Percentiles rank a stretch among this genome's conserved stretches.
These are phyloP conservation scores for Stramenopiles sp. DNA, from an alignment of 352 stramenopile species.

Conservation along the genomic window DNA sequence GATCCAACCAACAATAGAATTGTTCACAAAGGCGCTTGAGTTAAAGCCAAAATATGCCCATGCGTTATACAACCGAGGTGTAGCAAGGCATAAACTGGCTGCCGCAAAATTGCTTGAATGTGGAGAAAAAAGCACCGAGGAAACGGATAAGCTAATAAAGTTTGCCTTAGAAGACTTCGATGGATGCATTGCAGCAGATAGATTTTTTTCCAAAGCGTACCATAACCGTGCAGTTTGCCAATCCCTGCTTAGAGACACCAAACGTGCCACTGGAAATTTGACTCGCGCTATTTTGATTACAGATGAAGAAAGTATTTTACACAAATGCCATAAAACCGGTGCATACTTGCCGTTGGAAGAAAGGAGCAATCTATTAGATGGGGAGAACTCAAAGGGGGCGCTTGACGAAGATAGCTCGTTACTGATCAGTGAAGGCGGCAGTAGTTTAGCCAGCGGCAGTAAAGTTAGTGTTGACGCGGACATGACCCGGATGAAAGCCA, in stretches of 20 bases:
- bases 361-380: too few relatives aligned
- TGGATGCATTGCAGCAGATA: not conserved
- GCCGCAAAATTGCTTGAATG: not conserved
- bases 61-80: constrained; percentile 3
- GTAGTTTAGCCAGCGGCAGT: too few relatives aligned
- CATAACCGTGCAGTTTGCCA: not conserved
- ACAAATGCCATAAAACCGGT: not conserved
- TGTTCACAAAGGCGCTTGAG: not conserved
- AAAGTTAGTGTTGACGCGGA: not conserved
- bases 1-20: not conserved
- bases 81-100: not conserved
- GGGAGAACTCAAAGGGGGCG: too few relatives aligned
- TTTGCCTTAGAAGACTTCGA: not conserved
- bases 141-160: not conserved
- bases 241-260: not conserved
- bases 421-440: too few relatives aligned
- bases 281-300: not conserved
- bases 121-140: not conserved
- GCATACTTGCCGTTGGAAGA: too few relatives aligned
- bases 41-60: not conserved
- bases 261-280: not conserved
- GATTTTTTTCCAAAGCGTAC: not conserved
- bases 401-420: too few relatives aligned
- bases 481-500: not conserved
- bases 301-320: not conserved